These are phyloP conservation scores for Vigna hirtella DNA, from an alignment of 306 rosid genomes.

Conservation along the genomic window DNA sequence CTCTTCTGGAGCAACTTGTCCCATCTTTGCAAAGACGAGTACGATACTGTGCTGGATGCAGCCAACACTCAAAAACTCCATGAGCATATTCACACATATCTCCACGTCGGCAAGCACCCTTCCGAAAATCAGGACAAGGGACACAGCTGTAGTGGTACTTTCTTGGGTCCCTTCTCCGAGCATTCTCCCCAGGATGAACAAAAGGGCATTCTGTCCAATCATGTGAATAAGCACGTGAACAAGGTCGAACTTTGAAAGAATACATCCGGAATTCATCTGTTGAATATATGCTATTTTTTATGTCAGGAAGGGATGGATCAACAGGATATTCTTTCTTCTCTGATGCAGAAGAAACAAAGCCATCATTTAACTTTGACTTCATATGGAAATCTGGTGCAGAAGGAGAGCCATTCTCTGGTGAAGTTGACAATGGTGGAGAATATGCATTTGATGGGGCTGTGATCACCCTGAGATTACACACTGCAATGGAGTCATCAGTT, in stretches of 20 bases:
- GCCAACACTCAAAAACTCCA: constrained; percentile 26
- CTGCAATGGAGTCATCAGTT: not conserved
- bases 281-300: constrained; percentile 23
- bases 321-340: constrained; percentile 23
- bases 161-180: constrained; percentile 20
- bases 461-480: constrained; percentile 21
- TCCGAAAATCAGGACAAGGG: constrained; percentile 29
- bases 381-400: constrained; percentile 10
- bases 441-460: constrained; percentile 5
- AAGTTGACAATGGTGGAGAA: constrained; percentile 24
- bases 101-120: constrained; percentile 12
- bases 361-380: constrained; percentile 23
- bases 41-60: constrained; percentile 27
- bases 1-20: constrained; percentile 24
- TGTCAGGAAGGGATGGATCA: constrained; percentile 21
- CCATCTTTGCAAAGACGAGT: constrained; percentile 21
- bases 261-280: constrained; percentile 8
- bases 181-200: constrained; percentile 28
- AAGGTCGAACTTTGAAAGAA: constrained; percentile 26
- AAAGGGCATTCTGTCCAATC: constrained; percentile 29
- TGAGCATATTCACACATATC: constrained; percentile 27
- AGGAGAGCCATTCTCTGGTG: constrained; percentile 11
- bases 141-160: constrained; percentile 26
- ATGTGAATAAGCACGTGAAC: constrained; percentile 23
- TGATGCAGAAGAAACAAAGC: not conserved